A percentile compares a stretch with the other conserved stretches of the same genome.
These are phyloP conservation scores for Senecio squalidus DNA, from an alignment of 140 eudicot genomes.

Conservation along the genomic window DNA sequence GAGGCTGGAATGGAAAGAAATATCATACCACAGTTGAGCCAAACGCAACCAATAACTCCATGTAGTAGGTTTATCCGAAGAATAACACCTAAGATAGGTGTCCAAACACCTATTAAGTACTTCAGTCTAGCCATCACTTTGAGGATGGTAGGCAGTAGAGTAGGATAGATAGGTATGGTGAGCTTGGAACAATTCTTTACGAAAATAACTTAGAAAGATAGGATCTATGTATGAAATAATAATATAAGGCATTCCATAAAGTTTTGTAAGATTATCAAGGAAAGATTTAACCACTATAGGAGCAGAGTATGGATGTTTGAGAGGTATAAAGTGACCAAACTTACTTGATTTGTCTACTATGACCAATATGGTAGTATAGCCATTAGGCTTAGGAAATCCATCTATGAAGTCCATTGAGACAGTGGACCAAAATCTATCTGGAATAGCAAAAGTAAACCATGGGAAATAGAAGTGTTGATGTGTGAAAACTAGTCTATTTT, in stretches of 20 bases:
- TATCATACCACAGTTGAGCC: not conserved
- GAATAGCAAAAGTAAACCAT: no score
- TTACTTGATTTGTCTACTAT: not conserved
- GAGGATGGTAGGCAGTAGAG: constrained; percentile 3
- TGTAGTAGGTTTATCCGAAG: not conserved
- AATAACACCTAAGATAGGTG: not conserved
- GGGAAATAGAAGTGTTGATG: no score
- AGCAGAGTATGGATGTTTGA: not conserved
- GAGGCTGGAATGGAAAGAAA: not conserved
- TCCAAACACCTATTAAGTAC: not conserved
- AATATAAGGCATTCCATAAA: not conserved
- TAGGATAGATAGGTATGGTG: not conserved
- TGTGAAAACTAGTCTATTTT: no score
- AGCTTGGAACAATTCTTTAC: not conserved
- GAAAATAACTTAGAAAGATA: not conserved
- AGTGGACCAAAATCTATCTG: not conserved
- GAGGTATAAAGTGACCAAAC: not conserved
- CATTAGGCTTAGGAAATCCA: not conserved
- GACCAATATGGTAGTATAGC: not conserved
- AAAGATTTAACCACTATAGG: not conserved
- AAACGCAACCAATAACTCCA: not conserved
- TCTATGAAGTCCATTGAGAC: not conserved
- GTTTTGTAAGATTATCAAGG: not conserved
- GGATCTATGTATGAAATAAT: not conserved
- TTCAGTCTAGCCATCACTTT: not conserved